Evolutionary conservation across 1,139 yeast species (phyloP).

Genomic region (Debaryomycetaceae sp.): DNA sequence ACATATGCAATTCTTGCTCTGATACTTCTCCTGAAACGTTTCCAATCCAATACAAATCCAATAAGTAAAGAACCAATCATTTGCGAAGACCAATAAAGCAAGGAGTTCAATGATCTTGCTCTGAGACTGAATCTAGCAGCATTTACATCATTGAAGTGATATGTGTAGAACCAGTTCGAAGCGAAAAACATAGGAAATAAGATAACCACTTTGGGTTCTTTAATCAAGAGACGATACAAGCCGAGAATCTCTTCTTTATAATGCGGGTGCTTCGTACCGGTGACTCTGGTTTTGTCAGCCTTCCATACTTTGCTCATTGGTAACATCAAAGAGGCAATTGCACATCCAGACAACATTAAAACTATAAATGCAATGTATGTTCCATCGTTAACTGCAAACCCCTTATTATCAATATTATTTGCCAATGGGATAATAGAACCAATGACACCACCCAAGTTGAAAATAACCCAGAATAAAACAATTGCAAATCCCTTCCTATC

Average conservation of each 20-base stretch:
- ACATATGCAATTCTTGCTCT: conserved; percentile 50
- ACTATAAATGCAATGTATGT: conserved; percentile 58
- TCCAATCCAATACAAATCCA: conserved; percentile 48
- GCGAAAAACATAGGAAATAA: conserved; percentile 62
- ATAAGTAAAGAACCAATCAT: conserved; percentile 53
- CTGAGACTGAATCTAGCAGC: conserved; percentile 55
- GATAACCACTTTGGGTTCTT: conserved; percentile 45
- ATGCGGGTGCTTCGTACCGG: conserved; percentile 43
- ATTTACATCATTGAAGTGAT: conserved; percentile 59
- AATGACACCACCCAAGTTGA: conserved; percentile 62
- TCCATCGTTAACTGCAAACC: conserved; percentile 45
- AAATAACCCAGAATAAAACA: conserved; percentile 59
- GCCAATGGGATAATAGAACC: conserved; percentile 58
- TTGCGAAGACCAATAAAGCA: conserved; percentile 60
- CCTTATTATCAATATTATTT: conserved; percentile 37
- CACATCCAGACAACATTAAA: conserved; percentile 49
- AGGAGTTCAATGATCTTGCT: conserved; percentile 58
- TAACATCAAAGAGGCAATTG: conserved; percentile 45
- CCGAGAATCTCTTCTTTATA: conserved; percentile 45
- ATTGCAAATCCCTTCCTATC: conserved; percentile 52
- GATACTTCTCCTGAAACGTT: conserved; percentile 34
- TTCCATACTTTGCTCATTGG: conserved; percentile 44
- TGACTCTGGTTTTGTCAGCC: conserved; percentile 48
- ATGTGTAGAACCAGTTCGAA: conserved; percentile 65
- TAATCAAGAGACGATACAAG: conserved; percentile 35